These are phyloP conservation scores for Mariannaea sp. DNA, from an alignment of 2,329 filamentous ascomycete genomes.

Conservation along the genomic window DNA sequence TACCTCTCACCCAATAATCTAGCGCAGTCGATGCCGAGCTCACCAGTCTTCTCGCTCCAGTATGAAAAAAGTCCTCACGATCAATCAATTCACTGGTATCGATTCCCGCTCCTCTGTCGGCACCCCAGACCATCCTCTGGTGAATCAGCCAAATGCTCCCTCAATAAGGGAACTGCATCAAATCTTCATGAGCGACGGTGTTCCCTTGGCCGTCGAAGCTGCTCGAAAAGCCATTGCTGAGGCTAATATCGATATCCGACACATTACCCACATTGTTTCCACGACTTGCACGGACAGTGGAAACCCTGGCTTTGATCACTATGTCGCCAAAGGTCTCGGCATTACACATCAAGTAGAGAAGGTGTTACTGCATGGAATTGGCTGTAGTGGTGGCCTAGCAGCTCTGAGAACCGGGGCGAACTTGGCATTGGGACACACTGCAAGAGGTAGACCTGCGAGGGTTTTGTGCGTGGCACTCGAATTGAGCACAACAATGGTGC, in stretches of 20 bases:
- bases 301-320: constrained; percentile 72
- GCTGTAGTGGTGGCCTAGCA: constrained; percentile 68
- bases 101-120: constrained; percentile 67
- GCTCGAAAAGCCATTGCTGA: constrained; percentile 60
- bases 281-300: constrained; percentile 73
- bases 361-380: constrained; percentile 68
- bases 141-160: constrained; percentile 58
- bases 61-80: constrained; percentile 65
- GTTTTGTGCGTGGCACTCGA: constrained; percentile 70
- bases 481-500: constrained; percentile 63
- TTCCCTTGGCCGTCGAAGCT: constrained; percentile 61
- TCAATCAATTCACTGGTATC: constrained; percentile 69
- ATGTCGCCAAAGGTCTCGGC: constrained; percentile 62
- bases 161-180: constrained; percentile 60
- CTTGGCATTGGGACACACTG: constrained; percentile 65
- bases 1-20: constrained; percentile 18
- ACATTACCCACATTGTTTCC: constrained; percentile 70
- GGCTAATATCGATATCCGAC: constrained; percentile 52
- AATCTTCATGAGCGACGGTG: constrained; percentile 60
- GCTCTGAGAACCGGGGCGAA: constrained; percentile 68
- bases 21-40: background rate
- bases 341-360: constrained; percentile 65
- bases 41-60: constrained; percentile 41
- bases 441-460: constrained; percentile 62
- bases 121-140: constrained; percentile 62